These are phyloP conservation scores for Avena sativa DNA, from an alignment of 176 grass and related monocot species.

Conservation along the genomic window DNA sequence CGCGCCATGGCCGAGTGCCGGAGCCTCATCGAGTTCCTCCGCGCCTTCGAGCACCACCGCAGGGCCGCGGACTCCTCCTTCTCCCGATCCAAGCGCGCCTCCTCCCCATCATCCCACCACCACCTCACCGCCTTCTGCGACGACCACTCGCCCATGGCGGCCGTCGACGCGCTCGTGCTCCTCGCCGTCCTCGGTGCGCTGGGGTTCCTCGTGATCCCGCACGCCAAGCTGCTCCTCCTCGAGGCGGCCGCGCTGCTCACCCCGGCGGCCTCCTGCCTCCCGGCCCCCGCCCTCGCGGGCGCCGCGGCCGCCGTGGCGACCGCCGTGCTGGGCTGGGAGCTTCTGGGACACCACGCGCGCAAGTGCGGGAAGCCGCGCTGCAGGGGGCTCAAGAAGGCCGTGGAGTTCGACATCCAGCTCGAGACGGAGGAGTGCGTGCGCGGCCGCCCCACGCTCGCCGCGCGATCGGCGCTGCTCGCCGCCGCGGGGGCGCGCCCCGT, in stretches of 20 bases:
- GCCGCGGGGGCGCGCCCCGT: slow-evolving; percentile 60
- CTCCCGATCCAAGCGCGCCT: slow-evolving; percentile 50
- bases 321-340: slow-evolving; percentile 61
- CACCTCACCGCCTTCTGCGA: slow-evolving; percentile 65
- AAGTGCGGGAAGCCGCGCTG: slow-evolving; percentile 93
- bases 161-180: slow-evolving; percentile 71
- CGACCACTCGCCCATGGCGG: slow-evolving; percentile 68
- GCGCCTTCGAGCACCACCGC: slow-evolving; percentile 94
- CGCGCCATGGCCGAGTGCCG: slow-evolving; percentile 87
- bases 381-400: slow-evolving; percentile 83
- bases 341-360: slow-evolving; percentile 78
- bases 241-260: slow-evolving; percentile 55
- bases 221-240: slow-evolving; percentile 49
- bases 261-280: slow-evolving; percentile 53
- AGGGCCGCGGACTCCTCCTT: slow-evolving; percentile 46
- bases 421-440: slow-evolving; percentile 99
- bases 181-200: slow-evolving; percentile 70
- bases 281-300: slow-evolving; percentile 58
- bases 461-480: slow-evolving; percentile 66
- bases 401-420: slow-evolving; percentile 96
- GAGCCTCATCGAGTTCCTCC: slow-evolving; percentile 97
- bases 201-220: slow-evolving; percentile 67
- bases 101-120: neutral
- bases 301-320: slow-evolving; percentile 46
- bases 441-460: slow-evolving; percentile 42